A percentile compares a stretch with the other conserved stretches of the same genome.
Conservation (phyloP, 441 rosid species). For the Flueggea neowawraea region DNA sequence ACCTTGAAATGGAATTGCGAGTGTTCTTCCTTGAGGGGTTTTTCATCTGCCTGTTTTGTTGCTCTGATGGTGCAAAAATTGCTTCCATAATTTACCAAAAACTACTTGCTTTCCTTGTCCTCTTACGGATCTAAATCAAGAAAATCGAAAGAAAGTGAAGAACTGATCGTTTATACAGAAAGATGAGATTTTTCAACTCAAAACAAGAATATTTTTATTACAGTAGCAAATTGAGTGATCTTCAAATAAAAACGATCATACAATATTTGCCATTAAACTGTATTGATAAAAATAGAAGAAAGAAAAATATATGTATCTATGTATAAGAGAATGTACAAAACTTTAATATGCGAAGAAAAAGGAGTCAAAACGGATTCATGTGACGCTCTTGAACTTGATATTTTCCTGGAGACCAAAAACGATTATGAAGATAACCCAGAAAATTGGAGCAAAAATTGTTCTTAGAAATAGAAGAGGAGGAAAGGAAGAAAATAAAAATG, state of each 20-base stretch:
- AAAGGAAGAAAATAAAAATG: no score
- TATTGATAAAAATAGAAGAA: not conserved
- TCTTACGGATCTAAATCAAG: not conserved
- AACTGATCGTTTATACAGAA: not conserved
- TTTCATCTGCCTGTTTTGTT: constrained; percentile 36
- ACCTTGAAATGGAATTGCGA: constrained; percentile 27
- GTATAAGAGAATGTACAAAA: no score
- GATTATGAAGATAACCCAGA: no score
- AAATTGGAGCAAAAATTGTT: no score
- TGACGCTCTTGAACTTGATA: no score
- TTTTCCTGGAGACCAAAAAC: no score
- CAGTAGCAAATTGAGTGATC: constrained; percentile 24
- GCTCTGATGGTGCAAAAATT: constrained; percentile 33
- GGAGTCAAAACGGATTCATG: no score
- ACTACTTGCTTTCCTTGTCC: not conserved
- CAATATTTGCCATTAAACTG: constrained; percentile 15
- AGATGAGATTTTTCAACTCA: no score
- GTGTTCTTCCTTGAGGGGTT: constrained; percentile 32
- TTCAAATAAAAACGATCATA: constrained; percentile 24
- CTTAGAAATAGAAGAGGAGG: no score
- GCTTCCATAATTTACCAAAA: constrained; percentile 40
- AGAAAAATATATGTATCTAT: constrained; percentile 2
- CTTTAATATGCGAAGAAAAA: no score
- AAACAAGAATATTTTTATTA: no score
- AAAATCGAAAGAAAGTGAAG: not conserved